phyloP scores from a whole-genome alignment of 2,329 filamentous ascomycete species.

The Talaromyces piceae region DNA sequence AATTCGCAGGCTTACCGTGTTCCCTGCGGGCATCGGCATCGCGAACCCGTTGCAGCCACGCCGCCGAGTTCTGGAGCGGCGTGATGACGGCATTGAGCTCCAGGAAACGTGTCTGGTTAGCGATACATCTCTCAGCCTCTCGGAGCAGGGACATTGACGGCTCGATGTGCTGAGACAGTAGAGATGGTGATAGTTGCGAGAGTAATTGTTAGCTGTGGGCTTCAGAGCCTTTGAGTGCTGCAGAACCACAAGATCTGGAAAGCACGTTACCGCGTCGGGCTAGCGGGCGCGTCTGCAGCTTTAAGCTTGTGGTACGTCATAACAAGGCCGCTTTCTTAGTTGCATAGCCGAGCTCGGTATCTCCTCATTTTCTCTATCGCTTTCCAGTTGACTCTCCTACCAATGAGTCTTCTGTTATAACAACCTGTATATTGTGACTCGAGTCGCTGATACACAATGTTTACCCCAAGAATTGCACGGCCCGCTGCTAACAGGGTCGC shows the following conservation, averaged over 20 bases:
- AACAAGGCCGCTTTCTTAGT: not conserved
- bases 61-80: slow-evolving; percentile 24
- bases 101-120: slow-evolving; percentile 30
- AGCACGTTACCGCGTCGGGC: not conserved
- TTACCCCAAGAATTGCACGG: not conserved
- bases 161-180: slow-evolving; percentile 3
- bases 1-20: slow-evolving; percentile 21
- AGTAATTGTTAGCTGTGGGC: too few relatives aligned
- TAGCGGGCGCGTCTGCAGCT: not conserved
- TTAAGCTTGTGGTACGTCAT: too few relatives aligned
- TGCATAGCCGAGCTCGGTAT: not conserved
- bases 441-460: slow-evolving; percentile 2
- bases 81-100: slow-evolving; percentile 37
- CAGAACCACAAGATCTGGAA: not conserved
- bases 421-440: not conserved
- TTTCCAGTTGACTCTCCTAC: too few relatives aligned
- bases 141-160: slow-evolving; percentile 38
- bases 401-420: not conserved
- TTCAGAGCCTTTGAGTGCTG: not conserved
- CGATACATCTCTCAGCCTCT: slow-evolving; percentile 37
- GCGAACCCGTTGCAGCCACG: slow-evolving; percentile 29
- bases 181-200: not conserved
- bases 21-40: slow-evolving; percentile 31
- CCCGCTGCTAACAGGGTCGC: not conserved
- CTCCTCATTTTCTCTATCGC: not conserved